Evolutionary conservation across 2,329 filamentous ascomycete species (phyloP).

Genomic region (Aspergillus aculeatus): DNA sequence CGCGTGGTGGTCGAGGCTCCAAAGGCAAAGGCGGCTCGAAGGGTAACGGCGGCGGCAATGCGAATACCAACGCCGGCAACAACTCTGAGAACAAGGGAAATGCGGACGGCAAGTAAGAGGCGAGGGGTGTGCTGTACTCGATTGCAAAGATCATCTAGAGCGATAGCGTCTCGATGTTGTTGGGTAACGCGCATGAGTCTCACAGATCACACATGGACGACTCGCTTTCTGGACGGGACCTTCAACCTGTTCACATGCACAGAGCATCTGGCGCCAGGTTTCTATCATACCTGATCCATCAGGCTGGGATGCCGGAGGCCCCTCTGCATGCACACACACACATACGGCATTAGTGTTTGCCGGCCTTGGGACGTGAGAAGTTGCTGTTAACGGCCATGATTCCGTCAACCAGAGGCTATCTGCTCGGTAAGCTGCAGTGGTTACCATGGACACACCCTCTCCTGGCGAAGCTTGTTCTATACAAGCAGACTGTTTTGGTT

Average conservation of each 20-base stretch:
- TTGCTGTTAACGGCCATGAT: neutral
- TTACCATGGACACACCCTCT: neutral
- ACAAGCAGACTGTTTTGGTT: neutral
- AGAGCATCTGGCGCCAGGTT: neutral
- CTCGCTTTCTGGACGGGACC: neutral
- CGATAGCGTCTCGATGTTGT: neutral
- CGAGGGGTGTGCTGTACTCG: neutral
- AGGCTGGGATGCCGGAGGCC: neutral
- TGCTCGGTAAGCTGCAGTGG: neutral
- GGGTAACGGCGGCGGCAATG: constrained; percentile 9
- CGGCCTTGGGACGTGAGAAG: neutral
- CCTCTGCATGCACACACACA: neutral
- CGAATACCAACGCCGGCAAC: constrained; percentile 10
- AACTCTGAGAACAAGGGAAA: constrained; percentile 12
- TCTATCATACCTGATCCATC: neutral
- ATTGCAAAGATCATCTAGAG: neutral
- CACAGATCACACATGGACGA: neutral
- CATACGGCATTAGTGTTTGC: neutral
- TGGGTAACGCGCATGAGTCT: neutral
- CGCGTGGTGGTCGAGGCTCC: constrained; percentile 20
- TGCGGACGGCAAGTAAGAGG: constrained; percentile 19
- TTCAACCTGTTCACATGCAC: neutral
- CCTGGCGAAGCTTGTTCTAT: neutral
- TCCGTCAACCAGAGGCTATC: neutral
- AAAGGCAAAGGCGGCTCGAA: constrained; percentile 18